phyloP scores from a whole-genome alignment of 2,329 filamentous ascomycete species.

The Drechslerella dactyloides region DNA sequence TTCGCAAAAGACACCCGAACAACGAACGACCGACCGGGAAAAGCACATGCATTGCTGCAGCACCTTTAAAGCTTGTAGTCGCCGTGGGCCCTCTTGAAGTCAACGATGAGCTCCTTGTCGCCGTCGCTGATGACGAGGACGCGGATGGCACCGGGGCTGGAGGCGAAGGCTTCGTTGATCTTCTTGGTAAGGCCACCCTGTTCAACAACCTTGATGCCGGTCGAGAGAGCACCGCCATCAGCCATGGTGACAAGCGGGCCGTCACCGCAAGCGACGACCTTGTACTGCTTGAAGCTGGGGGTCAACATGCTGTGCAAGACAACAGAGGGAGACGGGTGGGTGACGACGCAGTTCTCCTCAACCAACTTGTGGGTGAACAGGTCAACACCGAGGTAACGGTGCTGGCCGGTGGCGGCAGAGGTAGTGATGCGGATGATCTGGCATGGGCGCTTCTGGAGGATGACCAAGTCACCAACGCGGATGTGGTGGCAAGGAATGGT shows the following conservation, averaged over 20 bases:
- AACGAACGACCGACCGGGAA: constrained; percentile 24
- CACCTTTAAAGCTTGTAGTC: constrained; percentile 55
- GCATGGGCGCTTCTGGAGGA: constrained; percentile 98
- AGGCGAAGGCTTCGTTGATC: constrained; percentile 82
- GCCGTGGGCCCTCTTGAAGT: constrained; percentile 95
- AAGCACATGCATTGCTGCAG: constrained; percentile 10
- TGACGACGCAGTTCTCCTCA: constrained; percentile 97
- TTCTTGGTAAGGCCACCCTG: constrained; percentile 87
- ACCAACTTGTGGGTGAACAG: constrained; percentile 99
- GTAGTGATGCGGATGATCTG: constrained; percentile 99
- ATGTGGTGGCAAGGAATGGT: constrained; percentile 99
- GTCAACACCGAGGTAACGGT: constrained; percentile 99
- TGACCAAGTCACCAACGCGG: constrained; percentile 96
- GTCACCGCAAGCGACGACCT: constrained; percentile 91
- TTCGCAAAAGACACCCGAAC: constrained; percentile 3
- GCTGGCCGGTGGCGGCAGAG: constrained; percentile 96
- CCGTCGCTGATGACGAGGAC: constrained; percentile 94
- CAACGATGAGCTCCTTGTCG: constrained; percentile 91
- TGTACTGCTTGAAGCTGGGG: constrained; percentile 99
- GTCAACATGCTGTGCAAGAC: constrained; percentile 99
- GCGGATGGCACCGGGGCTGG: constrained; percentile 89
- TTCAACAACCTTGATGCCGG: constrained; percentile 88
- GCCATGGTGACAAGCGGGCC: constrained; percentile 90
- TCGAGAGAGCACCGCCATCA: constrained; percentile 98
- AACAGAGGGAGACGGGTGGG: constrained; percentile 93